Evolutionary conservation across 495 filamentous ascomycete species (phyloP).

Genomic region (Terfezia claveryi): DNA sequence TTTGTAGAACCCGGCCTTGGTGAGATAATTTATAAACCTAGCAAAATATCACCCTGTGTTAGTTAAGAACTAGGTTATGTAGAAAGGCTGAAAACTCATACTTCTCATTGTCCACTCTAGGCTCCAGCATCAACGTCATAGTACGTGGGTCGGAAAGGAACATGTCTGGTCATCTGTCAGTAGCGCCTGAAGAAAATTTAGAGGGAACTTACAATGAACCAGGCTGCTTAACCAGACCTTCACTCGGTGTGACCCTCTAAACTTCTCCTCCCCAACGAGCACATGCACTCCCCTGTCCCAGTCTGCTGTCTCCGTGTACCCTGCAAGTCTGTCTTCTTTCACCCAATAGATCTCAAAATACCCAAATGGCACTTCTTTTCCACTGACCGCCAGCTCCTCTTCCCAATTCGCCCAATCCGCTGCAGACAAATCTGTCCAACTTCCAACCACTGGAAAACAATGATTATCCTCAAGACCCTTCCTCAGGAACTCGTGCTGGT

Average conservation of each 20-base stretch:
- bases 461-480: conserved; percentile 41
- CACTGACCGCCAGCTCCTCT: neutral
- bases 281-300: conserved; percentile 81
- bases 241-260: conserved; percentile 52
- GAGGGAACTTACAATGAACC: conserved; percentile 44
- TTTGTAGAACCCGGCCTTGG: conserved; percentile 61
- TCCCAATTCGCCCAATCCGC: conserved; percentile 1
- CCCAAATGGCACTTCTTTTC: conserved; percentile 62
- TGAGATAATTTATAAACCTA: conserved; percentile 60
- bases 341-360: conserved; percentile 99
- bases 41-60: neutral
- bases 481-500: conserved; percentile 47
- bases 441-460: conserved; percentile 76
- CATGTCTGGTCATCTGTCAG: conserved; percentile 9
- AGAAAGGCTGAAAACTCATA: conserved; percentile 24
- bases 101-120: conserved; percentile 79
- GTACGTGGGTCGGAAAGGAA: conserved; percentile 66
- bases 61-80: neutral
- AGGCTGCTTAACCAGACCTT: conserved; percentile 61
- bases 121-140: conserved; percentile 62
- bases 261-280: conserved; percentile 82
- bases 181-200: neutral
- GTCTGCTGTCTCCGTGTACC: conserved; percentile 32
- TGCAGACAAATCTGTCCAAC: conserved; percentile 40
- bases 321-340: conserved; percentile 65